phyloP scores from a whole-genome alignment of 2,329 filamentous ascomycete genomes.

The Fusarium tjaetaba region DNA sequence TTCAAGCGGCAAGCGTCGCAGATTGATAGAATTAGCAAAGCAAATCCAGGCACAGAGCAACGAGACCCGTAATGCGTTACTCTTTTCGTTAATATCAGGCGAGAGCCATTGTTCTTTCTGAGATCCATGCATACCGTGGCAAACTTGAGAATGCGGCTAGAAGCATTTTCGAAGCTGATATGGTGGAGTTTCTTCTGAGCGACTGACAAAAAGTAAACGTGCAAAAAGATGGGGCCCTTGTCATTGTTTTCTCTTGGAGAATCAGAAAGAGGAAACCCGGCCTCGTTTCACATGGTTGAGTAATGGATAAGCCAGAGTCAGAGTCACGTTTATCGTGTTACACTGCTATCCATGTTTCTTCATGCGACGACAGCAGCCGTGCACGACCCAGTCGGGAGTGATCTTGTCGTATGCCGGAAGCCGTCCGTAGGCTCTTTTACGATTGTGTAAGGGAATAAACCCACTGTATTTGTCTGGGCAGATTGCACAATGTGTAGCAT shows the following conservation, averaged over 20 bases:
- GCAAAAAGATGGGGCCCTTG: slow-evolving; percentile 12
- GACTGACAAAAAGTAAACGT: background rate
- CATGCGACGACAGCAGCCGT: slow-evolving; percentile 29
- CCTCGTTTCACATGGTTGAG: slow-evolving; percentile 31
- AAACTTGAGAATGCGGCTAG: slow-evolving; percentile 35
- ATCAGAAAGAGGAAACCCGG: slow-evolving; percentile 20
- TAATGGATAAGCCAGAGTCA: slow-evolving; percentile 22
- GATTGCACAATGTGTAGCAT: slow-evolving; percentile 14
- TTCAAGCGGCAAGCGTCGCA: slow-evolving; percentile 26
- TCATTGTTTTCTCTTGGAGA: slow-evolving; percentile 21
- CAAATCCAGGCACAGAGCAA: slow-evolving; percentile 24
- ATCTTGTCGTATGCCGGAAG: slow-evolving; percentile 13
- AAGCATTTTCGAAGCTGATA: slow-evolving; percentile 33
- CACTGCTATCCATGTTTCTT: slow-evolving; percentile 15
- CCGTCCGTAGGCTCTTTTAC: background rate
- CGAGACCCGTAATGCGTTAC: slow-evolving; percentile 29
- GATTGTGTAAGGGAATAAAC: slow-evolving; percentile 3
- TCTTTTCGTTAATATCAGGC: slow-evolving; percentile 25
- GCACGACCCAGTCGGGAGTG: slow-evolving; percentile 27
- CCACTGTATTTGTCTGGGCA: slow-evolving; percentile 18
- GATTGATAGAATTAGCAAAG: slow-evolving; percentile 33
- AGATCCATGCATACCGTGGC: slow-evolving; percentile 36
- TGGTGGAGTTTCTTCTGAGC: slow-evolving; percentile 22
- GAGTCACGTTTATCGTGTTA: slow-evolving; percentile 11
- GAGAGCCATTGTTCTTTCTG: slow-evolving; percentile 14